Evolutionary conservation across 441 rosid genomes (phyloP), one percentile per base, ranked within the genome.

Genomic region (Brassica hybrid): DNA sequence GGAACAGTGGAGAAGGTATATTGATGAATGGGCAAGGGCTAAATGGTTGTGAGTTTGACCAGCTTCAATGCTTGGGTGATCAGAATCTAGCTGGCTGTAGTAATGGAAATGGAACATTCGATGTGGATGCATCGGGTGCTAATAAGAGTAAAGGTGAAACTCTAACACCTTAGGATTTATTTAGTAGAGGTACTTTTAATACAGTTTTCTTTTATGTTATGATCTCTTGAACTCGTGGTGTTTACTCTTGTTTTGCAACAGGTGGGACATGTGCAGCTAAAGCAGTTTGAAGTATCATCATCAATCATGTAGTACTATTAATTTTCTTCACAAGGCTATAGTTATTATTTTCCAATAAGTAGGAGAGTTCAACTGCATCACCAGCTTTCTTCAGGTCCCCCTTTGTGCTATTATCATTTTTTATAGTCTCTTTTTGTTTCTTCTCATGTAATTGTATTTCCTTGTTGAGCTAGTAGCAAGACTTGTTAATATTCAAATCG

Each of bases 131-230:
- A 69, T 59, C 84, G 27, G 81, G 79, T 25, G 17, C 50, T n/a
- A 83, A 69, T 66, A 91, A 87, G 82, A 84, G 87, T 71, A 91
- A 84, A 89, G 97, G 96, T 93, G 73, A 82, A 84, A 61, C 6
- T 58, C 61, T 77, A n/a, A 41, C 36, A 9, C 63, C 54, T 43
- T 71, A 10, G 72, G 88, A 58, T 58, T 16, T 59, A 19, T 54
- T 17, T 16, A 54, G 19, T 16, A 54, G 21, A 54, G 59, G 21
- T 52, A 9, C 45, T 38, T 54, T 17, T n/a, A 57, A 48, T 57
- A 57, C 62, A 57, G 30, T 19, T 19, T 56, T 56, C 60, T 17
- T 54, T 7, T 50, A 16, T 14, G 60, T 36, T 54, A 2, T 14
- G 57, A 7, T 12, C 66, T 74, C 64, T 23, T 25, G 38, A 6